A percentile compares a stretch with the other conserved stretches of the same genome.
These are phyloP conservation scores for Podosphaera fusca DNA, from an alignment of 2,329 filamentous ascomycete species.

Conservation along the genomic window DNA sequence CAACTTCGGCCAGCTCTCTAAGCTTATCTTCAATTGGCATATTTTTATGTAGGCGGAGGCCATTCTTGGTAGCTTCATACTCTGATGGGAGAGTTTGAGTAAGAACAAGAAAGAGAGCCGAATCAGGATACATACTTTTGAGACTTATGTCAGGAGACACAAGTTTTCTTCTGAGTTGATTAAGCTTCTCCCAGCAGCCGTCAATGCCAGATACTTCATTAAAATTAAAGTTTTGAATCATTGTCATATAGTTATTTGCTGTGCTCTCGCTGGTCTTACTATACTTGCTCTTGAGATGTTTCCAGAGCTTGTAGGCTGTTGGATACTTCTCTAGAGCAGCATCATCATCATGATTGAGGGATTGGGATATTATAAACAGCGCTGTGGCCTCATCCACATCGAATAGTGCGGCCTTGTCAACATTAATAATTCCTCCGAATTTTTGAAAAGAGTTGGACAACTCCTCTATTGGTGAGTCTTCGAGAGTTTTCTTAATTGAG, in stretches of 20 bases:
- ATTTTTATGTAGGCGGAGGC: neutral
- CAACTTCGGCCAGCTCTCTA: neutral
- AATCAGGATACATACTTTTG: no score
- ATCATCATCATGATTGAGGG: neutral
- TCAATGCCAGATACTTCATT: no score
- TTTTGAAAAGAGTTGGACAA: neutral
- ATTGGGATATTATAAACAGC: neutral
- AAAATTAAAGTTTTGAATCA: constrained; percentile 1
- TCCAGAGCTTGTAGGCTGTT: neutral
- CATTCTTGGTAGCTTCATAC: neutral
- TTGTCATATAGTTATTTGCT: neutral
- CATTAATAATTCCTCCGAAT: no score
- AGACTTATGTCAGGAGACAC: no score
- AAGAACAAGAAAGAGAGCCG: neutral
- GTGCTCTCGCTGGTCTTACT: neutral
- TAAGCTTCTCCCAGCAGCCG: no score
- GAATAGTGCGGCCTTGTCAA: no score
- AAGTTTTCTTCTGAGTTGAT: no score
- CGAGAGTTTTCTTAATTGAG: neutral
- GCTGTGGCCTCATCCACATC: no score
- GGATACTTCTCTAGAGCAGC: neutral
- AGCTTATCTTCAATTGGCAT: neutral
- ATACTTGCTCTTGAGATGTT: neutral
- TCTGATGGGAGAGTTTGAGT: neutral
- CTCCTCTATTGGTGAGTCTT: neutral